Evolutionary conservation across 1,284 basidiomycete species (phyloP), one percentile per base, ranked within the genome.

Genomic region (Melampsora larici-populina): DNA sequence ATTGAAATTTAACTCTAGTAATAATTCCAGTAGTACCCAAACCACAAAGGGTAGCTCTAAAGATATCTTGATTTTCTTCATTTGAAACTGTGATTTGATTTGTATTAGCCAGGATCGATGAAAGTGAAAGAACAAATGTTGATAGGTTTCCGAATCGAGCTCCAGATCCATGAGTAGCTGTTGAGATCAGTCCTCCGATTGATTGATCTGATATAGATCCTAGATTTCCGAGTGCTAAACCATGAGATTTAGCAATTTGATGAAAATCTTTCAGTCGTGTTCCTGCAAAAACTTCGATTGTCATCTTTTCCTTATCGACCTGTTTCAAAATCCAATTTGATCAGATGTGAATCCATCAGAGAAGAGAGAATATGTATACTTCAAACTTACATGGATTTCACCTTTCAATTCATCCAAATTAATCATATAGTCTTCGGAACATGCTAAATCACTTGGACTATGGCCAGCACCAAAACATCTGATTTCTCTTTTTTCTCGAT

Each of bases 191-290:
- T 46, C 96, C 96, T n/a, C 89, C 95, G 79, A 99, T 88, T 2
- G 94, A 94, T 85, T 98, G 96, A 84, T 97, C 94, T 55, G 93
- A 96, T 83, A 99, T 98, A 58, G 94, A 96, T 58, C 97, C 97
- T 79, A 98, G 87, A 84, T 94, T 97, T 82, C 89, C 89, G 88
- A 99, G 90, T 63, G 94, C 94, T 29, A 97, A 88, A 21, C 80
- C 79, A 40, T 87, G 87, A 81, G 90, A 86, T n/a, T 86, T 84
- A 49, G 88, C 89, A 71, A 98, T 90, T 3, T 79, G 79, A 26
- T 81, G 80, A 24, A 85, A 79, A 68, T 84, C 82, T 58, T 83
- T 82, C 29, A 86, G 79, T 79, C 82, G 82, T 15, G 83, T 84
- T n/a, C 84, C 83, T 2, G 79, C 82, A 13, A 83, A 80, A 0